phyloP scores from a whole-genome alignment of 768 basidiomycete species.

The Agrocybe praecox region DNA sequence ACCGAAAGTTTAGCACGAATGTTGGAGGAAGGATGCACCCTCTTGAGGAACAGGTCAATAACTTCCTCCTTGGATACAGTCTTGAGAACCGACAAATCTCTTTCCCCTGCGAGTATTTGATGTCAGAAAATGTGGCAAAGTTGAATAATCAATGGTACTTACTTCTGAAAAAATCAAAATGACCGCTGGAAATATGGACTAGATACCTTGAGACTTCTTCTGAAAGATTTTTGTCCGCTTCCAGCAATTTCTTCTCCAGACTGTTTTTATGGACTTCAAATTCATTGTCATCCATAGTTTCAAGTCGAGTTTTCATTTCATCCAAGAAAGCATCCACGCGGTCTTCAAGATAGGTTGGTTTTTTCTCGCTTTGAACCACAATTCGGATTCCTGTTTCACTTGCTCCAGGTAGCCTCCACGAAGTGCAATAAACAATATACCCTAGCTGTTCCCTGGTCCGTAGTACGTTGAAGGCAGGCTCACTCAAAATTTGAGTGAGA shows the following conservation, averaged over 20 bases:
- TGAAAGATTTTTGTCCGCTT: constrained; percentile 84
- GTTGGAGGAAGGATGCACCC: constrained; percentile 69
- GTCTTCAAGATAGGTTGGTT: constrained; percentile 77
- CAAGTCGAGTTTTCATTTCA: constrained; percentile 67
- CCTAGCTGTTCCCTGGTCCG: constrained; percentile 96
- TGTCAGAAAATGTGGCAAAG: constrained; percentile 7
- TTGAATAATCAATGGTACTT: constrained; percentile 29
- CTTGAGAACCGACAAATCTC: constrained; percentile 70
- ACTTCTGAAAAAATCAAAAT: constrained; percentile 88
- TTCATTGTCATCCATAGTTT: constrained; percentile 68
- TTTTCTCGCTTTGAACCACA: constrained; percentile 86
- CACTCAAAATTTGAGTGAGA: constrained; percentile 82
- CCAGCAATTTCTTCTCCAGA: constrained; percentile 79
- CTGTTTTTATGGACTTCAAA: constrained; percentile 80
- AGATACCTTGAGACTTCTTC: constrained; percentile 80
- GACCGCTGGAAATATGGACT: constrained; percentile 73
- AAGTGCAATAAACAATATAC: constrained; percentile 76
- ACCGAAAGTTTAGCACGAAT: constrained; percentile 83
- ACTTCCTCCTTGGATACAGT: constrained; percentile 77
- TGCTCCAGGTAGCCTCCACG: constrained; percentile 60
- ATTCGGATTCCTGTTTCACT: constrained; percentile 79
- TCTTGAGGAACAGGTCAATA: constrained; percentile 64
- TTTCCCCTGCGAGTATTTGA: constrained; percentile 50
- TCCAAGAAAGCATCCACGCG: constrained; percentile 89
- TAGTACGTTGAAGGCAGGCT: constrained; percentile 89